phyloP scores from a whole-genome alignment of 208 protist species.

The Leptomonas seymouri region DNA sequence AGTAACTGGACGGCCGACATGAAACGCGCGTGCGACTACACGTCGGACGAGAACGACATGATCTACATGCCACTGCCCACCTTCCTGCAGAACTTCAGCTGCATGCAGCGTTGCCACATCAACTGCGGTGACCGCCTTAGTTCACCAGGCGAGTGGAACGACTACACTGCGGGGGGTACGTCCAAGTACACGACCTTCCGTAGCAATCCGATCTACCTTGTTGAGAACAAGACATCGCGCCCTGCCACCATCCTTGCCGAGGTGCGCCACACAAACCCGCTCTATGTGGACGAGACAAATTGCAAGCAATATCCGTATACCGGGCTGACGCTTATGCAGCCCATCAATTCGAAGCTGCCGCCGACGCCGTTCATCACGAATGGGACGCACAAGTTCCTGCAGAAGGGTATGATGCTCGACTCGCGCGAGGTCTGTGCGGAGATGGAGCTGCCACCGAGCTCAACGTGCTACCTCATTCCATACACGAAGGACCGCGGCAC shows the following conservation, averaged over 20 bases:
- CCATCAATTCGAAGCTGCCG: slow-evolving; percentile 60
- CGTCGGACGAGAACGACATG: slow-evolving; percentile 42
- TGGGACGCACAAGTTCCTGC: slow-evolving; percentile 71
- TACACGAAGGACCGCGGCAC: slow-evolving; percentile 81
- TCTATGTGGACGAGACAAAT: slow-evolving; percentile 61
- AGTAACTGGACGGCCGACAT: slow-evolving; percentile 57
- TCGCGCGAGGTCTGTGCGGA: slow-evolving; percentile 77
- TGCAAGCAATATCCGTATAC: slow-evolving; percentile 83
- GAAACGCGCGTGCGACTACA: slow-evolving; percentile 49
- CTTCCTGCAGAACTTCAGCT: slow-evolving; percentile 82
- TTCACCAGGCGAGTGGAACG: slow-evolving; percentile 70
- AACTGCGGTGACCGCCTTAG: slow-evolving; percentile 86
- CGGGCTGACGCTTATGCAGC: slow-evolving; percentile 76
- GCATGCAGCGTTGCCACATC: slow-evolving; percentile 86
- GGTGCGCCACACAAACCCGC: slow-evolving; percentile 54
- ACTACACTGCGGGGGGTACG: slow-evolving; percentile 64
- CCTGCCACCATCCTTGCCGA: slow-evolving; percentile 71
- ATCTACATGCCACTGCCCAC: slow-evolving; percentile 69
- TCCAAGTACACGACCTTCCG: slow-evolving; percentile 88
- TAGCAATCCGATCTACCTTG: slow-evolving; percentile 83
- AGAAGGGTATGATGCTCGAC: slow-evolving; percentile 86
- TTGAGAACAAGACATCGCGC: slow-evolving; percentile 78
- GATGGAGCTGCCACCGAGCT: slow-evolving; percentile 77
- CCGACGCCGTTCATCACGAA: slow-evolving; percentile 74
- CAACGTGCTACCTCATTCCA: slow-evolving; percentile 80